Evolutionary conservation across 805 yeast species (phyloP).

Genomic region (Pichia californica): DNA sequence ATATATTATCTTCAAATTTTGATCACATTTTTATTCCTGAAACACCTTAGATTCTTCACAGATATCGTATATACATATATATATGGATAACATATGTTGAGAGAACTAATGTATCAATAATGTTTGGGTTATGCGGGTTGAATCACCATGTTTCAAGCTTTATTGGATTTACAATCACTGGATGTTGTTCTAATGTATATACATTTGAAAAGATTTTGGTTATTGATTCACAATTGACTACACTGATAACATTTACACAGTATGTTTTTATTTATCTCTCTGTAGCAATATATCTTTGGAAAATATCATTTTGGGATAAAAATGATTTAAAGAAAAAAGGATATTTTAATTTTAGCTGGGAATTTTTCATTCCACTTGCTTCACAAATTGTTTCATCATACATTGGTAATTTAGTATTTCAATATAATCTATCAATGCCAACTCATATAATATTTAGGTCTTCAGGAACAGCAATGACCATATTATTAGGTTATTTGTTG

Average conservation of each 20-base stretch:
- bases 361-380: slow-evolving; percentile 40
- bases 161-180: slow-evolving; percentile 47
- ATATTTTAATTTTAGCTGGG: slow-evolving; percentile 15
- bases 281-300: slow-evolving; percentile 32
- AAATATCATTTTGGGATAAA: slow-evolving; percentile 12
- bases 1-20: no score
- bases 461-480: slow-evolving; percentile 54
- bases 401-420: slow-evolving; percentile 53
- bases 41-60: no score
- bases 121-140: background rate
- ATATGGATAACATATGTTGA: no score
- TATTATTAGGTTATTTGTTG: slow-evolving; percentile 45
- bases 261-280: slow-evolving; percentile 46
- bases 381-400: slow-evolving; percentile 46
- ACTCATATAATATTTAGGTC: slow-evolving; percentile 62
- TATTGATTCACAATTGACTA: slow-evolving; percentile 34
- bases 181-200: slow-evolving; percentile 68
- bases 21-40: no score
- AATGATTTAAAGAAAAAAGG: background rate
- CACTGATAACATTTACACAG: slow-evolving; percentile 52
- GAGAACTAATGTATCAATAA: no score
- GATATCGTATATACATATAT: no score
- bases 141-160: background rate
- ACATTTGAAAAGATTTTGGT: slow-evolving; percentile 50
- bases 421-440: slow-evolving; percentile 54